Conservation (phyloP, 2,329 filamentous ascomycete genomes). For the Alternaria angustiovoidea region DNA sequence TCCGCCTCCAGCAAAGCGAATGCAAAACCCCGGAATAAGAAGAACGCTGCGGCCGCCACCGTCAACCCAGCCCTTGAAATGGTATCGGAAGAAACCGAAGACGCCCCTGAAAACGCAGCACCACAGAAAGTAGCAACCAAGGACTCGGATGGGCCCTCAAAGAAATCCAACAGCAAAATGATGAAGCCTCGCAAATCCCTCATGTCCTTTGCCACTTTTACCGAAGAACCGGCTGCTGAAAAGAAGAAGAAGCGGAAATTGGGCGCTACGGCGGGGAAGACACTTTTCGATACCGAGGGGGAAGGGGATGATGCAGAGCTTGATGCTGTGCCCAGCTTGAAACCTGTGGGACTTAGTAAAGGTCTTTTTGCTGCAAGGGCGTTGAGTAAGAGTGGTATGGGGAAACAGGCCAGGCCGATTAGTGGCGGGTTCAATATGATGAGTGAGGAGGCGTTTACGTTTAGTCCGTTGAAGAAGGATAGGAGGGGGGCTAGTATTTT, state of each 20-base stretch:
- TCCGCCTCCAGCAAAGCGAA: slow-evolving; percentile 57
- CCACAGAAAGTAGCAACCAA: slow-evolving; percentile 41
- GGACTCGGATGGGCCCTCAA: slow-evolving; percentile 38
- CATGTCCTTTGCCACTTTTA: slow-evolving; percentile 55
- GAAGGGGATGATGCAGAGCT: slow-evolving; percentile 43
- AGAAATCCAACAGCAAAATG: slow-evolving; percentile 49
- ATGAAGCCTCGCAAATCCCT: slow-evolving; percentile 59
- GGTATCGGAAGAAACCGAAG: slow-evolving; percentile 54
- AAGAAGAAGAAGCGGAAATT: slow-evolving; percentile 73
- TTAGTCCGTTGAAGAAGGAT: slow-evolving; percentile 53
- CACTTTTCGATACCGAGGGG: slow-evolving; percentile 66
- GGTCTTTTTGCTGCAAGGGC: slow-evolving; percentile 50
- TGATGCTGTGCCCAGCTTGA: slow-evolving; percentile 30
- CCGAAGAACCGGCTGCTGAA: slow-evolving; percentile 49
- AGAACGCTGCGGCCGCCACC: slow-evolving; percentile 32
- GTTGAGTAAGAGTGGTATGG: slow-evolving; percentile 45
- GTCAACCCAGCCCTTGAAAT: slow-evolving; percentile 51
- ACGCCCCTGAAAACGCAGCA: slow-evolving; percentile 51
- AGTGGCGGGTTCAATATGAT: slow-evolving; percentile 47
- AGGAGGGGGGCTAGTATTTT: slow-evolving; percentile 39
- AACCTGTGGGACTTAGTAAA: slow-evolving; percentile 45
- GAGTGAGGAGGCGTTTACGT: slow-evolving; percentile 51
- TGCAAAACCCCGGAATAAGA: slow-evolving; percentile 52
- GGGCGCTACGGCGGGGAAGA: slow-evolving; percentile 66
- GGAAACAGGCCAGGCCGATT: slow-evolving; percentile 41